phyloP scores from a whole-genome alignment of 495 filamentous ascomycete genomes.

The Xylaria nigripes region DNA sequence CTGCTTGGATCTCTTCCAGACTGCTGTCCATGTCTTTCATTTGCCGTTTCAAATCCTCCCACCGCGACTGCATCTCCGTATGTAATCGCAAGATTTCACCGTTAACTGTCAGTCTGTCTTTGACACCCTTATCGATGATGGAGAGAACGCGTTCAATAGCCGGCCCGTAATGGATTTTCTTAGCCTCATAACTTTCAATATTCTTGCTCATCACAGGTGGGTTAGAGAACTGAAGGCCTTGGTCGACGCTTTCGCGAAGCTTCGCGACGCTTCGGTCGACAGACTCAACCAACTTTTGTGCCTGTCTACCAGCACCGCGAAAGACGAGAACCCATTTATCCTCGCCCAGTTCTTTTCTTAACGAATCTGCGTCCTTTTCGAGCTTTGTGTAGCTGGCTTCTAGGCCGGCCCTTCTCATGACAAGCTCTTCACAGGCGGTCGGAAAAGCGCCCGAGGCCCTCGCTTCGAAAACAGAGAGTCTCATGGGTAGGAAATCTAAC shows the following conservation, averaged over 20 bases:
- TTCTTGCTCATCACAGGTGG: conserved; percentile 60
- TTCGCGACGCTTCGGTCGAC: conserved; percentile 77
- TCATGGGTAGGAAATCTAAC: conserved; percentile 94
- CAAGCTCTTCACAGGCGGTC: conserved; percentile 81
- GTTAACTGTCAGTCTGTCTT: conserved; percentile 85
- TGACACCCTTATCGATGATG: conserved; percentile 88
- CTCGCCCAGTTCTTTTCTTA: conserved; percentile 83
- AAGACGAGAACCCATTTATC: conserved; percentile 95
- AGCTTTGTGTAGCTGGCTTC: conserved; percentile 76
- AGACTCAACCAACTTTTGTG: conserved; percentile 89
- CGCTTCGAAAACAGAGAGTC: conserved; percentile 71
- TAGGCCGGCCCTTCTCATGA: conserved; percentile 57
- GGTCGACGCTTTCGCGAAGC: conserved; percentile 71
- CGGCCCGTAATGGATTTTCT: conserved; percentile 90
- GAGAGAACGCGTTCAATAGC: conserved; percentile 82
- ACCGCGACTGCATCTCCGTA: conserved; percentile 69
- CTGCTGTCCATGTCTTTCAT: conserved; percentile 66
- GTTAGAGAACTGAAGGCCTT: conserved; percentile 61
- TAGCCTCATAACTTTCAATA: conserved; percentile 88
- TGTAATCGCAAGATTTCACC: conserved; percentile 84
- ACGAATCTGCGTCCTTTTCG: conserved; percentile 75
- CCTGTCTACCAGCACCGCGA: conserved; percentile 83
- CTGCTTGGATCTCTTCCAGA: conserved; percentile 62
- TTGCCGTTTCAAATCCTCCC: conserved; percentile 64
- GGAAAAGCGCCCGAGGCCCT: conserved; percentile 72